Percentiles rank a stretch among this genome's conserved stretches.
These are phyloP conservation scores for Fusarium sambucinum DNA, from an alignment of 2,329 filamentous ascomycete species.

Conservation along the genomic window DNA sequence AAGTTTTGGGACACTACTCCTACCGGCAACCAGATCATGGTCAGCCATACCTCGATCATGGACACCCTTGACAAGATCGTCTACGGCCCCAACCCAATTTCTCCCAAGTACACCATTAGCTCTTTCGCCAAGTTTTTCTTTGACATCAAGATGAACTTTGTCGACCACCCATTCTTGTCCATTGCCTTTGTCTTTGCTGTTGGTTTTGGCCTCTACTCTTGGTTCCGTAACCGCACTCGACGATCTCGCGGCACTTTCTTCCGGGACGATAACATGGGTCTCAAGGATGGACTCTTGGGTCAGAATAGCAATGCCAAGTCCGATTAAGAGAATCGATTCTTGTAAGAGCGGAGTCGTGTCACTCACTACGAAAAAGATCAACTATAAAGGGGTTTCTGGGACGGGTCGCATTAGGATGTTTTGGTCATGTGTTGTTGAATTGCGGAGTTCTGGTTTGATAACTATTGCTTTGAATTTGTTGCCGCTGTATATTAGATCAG, in stretches of 20 bases:
- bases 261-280: slow-evolving; percentile 67
- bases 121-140: slow-evolving; percentile 78
- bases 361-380: neutral
- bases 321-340: slow-evolving; percentile 43
- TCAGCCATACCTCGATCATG: slow-evolving; percentile 89
- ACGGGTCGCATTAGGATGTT: slow-evolving; percentile 21
- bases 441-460: slow-evolving; percentile 47
- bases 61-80: slow-evolving; percentile 84
- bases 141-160: slow-evolving; percentile 69
- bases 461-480: slow-evolving; percentile 26
- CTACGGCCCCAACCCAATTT: slow-evolving; percentile 75
- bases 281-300: slow-evolving; percentile 75
- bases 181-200: slow-evolving; percentile 69
- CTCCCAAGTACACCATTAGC: slow-evolving; percentile 81
- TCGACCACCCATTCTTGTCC: slow-evolving; percentile 70
- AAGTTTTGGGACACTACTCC: slow-evolving; percentile 95
- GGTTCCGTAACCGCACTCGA: slow-evolving; percentile 67
- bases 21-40: slow-evolving; percentile 89
- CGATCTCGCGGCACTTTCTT: slow-evolving; percentile 69
- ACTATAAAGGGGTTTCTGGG: slow-evolving; percentile 25
- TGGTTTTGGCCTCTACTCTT: slow-evolving; percentile 64
- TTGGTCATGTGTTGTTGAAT: slow-evolving; percentile 22
- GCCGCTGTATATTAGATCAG: slow-evolving; percentile 36
- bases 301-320: slow-evolving; percentile 54
- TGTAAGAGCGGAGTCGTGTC: neutral